These are phyloP conservation scores for Pseudocercospora macadamiae DNA, from an alignment of 2,329 filamentous ascomycete species.

Conservation along the genomic window DNA sequence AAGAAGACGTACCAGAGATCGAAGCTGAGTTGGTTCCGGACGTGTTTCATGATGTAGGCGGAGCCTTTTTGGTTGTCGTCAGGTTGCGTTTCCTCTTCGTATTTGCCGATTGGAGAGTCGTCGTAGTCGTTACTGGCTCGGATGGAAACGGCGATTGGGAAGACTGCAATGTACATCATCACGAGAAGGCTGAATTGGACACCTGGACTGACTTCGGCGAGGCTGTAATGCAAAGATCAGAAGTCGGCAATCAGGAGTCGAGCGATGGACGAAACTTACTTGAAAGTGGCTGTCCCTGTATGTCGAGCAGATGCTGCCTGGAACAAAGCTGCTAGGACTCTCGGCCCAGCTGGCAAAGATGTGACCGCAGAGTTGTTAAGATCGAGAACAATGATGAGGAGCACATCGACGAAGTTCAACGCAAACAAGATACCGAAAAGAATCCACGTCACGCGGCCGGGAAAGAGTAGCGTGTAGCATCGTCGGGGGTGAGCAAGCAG, in stretches of 20 bases:
- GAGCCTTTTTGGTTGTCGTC: conserved; percentile 40
- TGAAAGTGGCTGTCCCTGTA: conserved; percentile 13
- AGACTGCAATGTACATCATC: conserved; percentile 69
- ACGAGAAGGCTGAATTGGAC: conserved; percentile 64
- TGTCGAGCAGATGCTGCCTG: conserved; percentile 50
- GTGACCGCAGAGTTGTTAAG: not conserved
- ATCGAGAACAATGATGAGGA: not conserved
- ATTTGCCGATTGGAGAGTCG: conserved; percentile 66
- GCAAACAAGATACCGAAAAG: conserved; percentile 11
- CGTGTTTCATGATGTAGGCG: conserved; percentile 60
- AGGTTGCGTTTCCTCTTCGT: conserved; percentile 37
- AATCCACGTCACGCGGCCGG: conserved; percentile 33
- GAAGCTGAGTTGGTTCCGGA: conserved; percentile 42
- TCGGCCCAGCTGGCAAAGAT: conserved; percentile 47
- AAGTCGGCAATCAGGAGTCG: too few species aligned
- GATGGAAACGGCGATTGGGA: conserved; percentile 65
- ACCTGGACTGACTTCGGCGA: conserved; percentile 58
- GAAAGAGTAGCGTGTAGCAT: conserved; percentile 66
- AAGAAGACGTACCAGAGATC: conserved; percentile 48
- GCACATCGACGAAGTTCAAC: conserved; percentile 6
- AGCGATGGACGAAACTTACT: too few species aligned
- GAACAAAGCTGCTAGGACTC: conserved; percentile 61
- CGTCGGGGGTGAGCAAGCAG: conserved; percentile 64
- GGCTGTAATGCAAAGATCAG: too few species aligned
- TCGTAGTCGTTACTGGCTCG: conserved; percentile 74